phyloP scores from a whole-genome alignment of 2,329 filamentous ascomycete genomes.

The Aureobasidium vineae region DNA sequence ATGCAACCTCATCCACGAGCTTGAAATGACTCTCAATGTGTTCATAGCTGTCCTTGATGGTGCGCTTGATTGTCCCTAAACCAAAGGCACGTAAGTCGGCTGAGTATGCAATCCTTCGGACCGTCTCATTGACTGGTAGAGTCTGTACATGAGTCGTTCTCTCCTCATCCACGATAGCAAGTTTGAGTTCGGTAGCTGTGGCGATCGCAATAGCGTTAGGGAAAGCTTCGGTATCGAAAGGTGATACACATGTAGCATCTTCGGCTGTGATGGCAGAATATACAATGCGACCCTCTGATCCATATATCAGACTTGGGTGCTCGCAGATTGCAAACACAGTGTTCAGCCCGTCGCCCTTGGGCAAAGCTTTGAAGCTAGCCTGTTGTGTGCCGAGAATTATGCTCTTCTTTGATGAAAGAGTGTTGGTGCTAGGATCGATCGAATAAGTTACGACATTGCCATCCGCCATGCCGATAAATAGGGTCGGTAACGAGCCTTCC shows the following conservation, averaged over 20 bases:
- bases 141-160: slow-evolving; percentile 85
- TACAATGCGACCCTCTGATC: slow-evolving; percentile 78
- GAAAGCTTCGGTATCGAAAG: slow-evolving; percentile 78
- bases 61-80: slow-evolving; percentile 77
- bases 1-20: slow-evolving; percentile 86
- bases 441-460: slow-evolving; percentile 84
- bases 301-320: slow-evolving; percentile 90
- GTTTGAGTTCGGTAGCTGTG: slow-evolving; percentile 70
- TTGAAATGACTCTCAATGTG: slow-evolving; percentile 76
- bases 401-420: slow-evolving; percentile 71
- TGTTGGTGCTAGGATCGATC: slow-evolving; percentile 60
- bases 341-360: slow-evolving; percentile 62
- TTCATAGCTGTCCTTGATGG: slow-evolving; percentile 69
- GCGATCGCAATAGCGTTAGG: slow-evolving; percentile 79
- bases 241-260: slow-evolving; percentile 74
- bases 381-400: slow-evolving; percentile 84
- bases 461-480: slow-evolving; percentile 90
- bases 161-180: slow-evolving; percentile 78
- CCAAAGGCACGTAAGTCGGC: slow-evolving; percentile 76
- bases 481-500: slow-evolving; percentile 62
- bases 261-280: slow-evolving; percentile 94
- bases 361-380: slow-evolving; percentile 75
- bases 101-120: slow-evolving; percentile 84
- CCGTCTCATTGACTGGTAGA: slow-evolving; percentile 74
- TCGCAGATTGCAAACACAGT: slow-evolving; percentile 94